These are phyloP conservation scores for Hevea brasiliensis DNA, from an alignment of 345 rosid species.

Conservation along the genomic window DNA sequence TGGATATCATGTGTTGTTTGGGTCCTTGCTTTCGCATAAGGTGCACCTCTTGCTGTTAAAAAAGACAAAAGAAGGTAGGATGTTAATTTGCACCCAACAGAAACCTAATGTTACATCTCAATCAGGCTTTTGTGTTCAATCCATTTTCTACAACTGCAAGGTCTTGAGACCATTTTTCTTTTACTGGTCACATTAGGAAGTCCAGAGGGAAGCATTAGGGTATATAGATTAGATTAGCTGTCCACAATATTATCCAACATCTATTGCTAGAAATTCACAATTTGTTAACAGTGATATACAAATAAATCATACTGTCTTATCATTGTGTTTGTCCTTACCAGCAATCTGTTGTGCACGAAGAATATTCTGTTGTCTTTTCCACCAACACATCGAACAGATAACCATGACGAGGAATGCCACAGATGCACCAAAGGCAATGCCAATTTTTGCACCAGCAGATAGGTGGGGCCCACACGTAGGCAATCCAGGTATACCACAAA, in stretches of 20 bases:
- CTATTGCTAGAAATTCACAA: neutral
- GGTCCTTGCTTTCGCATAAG: constrained; percentile 95
- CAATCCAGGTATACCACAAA: constrained; percentile 96
- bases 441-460: constrained; percentile 76
- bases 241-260: neutral
- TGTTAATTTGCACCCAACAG: constrained; percentile 9
- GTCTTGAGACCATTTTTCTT: neutral
- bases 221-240: neutral
- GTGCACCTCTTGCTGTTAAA: constrained; percentile 86
- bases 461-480: constrained; percentile 77
- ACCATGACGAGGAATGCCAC: constrained; percentile 54
- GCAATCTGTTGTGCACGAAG: constrained; percentile 81
- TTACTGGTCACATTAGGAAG: neutral
- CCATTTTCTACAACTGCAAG: neutral
- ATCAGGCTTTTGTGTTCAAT: neutral
- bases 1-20: constrained; percentile 76
- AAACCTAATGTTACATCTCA: neutral
- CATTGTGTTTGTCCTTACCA: constrained; percentile 40
- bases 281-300: neutral
- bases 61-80: constrained; percentile 10
- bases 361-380: constrained; percentile 92
- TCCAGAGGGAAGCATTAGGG: neutral
- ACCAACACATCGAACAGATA: constrained; percentile 62
- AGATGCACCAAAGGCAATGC: constrained; percentile 65
- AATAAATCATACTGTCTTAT: neutral